Conservation (phyloP, 208 protist genomes). For the Tetramitus jugosus region DNA sequence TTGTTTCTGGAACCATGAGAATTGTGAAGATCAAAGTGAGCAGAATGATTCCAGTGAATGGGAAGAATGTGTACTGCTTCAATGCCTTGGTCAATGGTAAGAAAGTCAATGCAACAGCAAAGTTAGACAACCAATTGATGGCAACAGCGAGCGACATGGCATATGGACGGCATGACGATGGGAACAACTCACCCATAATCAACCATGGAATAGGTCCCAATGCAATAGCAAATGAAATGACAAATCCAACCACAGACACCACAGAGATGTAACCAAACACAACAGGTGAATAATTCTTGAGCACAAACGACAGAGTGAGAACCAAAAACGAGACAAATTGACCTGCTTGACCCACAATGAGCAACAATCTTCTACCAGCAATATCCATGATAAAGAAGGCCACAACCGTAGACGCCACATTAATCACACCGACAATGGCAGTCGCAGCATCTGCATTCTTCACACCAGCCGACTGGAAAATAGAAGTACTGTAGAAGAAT, state of each 20-base stretch:
- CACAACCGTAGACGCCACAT: background rate
- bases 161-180: background rate
- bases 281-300: background rate
- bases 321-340: background rate
- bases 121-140: slow-evolving; percentile 4
- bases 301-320: background rate
- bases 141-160: background rate
- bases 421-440: background rate
- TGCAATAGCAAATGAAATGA: slow-evolving; percentile 16
- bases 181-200: slow-evolving; percentile 17
- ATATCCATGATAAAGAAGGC: background rate
- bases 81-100: slow-evolving; percentile 17
- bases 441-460: background rate
- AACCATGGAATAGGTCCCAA: slow-evolving; percentile 23
- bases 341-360: background rate
- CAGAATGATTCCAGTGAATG: slow-evolving; percentile 17
- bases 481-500: background rate
- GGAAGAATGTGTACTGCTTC: slow-evolving; percentile 27
- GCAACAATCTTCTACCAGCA: background rate
- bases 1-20: slow-evolving; percentile 34
- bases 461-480: background rate
- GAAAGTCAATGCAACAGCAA: slow-evolving; percentile 14
- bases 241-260: background rate
- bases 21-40: slow-evolving; percentile 22
- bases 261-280: background rate